Conservation (phyloP, 148 eudicot species). For the Mesembryanthemum crystallinum region DNA sequence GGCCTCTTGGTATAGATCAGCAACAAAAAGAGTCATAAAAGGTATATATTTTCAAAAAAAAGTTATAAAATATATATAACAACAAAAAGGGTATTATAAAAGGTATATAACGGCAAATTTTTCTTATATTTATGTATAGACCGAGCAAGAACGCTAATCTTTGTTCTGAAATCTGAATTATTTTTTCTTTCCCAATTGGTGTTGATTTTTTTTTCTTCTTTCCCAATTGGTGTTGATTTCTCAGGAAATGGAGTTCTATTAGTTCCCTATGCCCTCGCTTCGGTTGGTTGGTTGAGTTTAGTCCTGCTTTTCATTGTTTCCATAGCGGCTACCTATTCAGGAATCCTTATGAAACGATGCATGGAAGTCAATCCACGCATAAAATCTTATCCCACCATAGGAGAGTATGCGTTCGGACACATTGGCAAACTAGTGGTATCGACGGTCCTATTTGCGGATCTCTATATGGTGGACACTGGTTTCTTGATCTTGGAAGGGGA, state of each 20-base stretch:
- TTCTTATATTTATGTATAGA: no score
- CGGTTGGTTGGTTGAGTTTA: constrained; percentile 49
- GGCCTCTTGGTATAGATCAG: no score
- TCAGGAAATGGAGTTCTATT: constrained; percentile 42
- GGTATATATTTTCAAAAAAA: no score
- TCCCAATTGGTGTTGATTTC: background rate
- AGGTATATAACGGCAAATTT: no score
- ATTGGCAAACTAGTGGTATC: constrained; percentile 34
- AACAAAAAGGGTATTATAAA: no score
- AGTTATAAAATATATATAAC: no score
- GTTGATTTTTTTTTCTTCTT: background rate
- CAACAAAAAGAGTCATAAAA: no score
- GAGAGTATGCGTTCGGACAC: constrained; percentile 33
- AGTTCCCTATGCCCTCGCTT: constrained; percentile 38
- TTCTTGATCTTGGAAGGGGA: constrained; percentile 44
- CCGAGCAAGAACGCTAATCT: no score
- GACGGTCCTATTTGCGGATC: constrained; percentile 24
- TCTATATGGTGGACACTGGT: constrained; percentile 38
- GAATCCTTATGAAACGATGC: constrained; percentile 34
- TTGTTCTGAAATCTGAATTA: no score
- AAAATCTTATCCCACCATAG: constrained; percentile 33
- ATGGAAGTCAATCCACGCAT: constrained; percentile 30
- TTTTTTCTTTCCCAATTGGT: background rate
- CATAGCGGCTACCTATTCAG: constrained; percentile 27
- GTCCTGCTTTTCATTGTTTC: constrained; percentile 28